phyloP scores from a whole-genome alignment of 768 basidiomycete species.

The Arthromyces matolae region DNA sequence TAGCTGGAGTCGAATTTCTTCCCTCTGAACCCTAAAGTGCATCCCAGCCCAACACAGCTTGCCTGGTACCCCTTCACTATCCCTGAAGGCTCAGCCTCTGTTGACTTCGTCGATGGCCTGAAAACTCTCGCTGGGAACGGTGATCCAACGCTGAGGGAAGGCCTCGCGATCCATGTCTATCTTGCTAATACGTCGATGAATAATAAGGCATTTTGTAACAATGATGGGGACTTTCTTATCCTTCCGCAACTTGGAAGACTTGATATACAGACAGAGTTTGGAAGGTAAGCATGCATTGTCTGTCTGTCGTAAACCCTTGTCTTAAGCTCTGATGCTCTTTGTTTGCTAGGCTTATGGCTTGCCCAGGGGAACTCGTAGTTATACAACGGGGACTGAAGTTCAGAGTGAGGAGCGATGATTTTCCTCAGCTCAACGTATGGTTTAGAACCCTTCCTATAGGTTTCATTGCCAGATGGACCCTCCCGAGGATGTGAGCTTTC shows the following conservation, averaged over 20 bases:
- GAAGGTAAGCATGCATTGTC: no score
- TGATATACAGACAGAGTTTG: conserved; percentile 68
- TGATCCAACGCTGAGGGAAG: conserved; percentile 59
- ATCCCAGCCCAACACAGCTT: conserved; percentile 59
- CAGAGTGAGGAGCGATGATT: conserved; percentile 42
- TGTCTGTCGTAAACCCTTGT: conserved; percentile 17
- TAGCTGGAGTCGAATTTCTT: conserved; percentile 64
- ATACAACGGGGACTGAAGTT: conserved; percentile 66
- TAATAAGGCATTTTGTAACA: conserved; percentile 57
- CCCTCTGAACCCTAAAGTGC: conserved; percentile 55
- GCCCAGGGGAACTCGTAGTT: conserved; percentile 61
- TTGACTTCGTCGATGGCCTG: conserved; percentile 56
- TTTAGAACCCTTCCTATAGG: no score
- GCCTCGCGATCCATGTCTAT: conserved; percentile 63
- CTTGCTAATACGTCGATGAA: conserved; percentile 58
- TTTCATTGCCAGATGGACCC: conserved; percentile 53
- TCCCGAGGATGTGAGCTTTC: conserved; percentile 52
- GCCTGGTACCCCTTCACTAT: conserved; percentile 64
- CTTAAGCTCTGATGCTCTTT: neutral
- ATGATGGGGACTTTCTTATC: conserved; percentile 65
- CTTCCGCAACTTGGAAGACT: conserved; percentile 61
- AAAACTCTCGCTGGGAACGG: conserved; percentile 65
- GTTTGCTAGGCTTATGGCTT: conserved; percentile 48
- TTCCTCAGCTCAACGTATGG: neutral
- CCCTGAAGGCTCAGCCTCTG: conserved; percentile 35